Base-by-base conservation (phyloP, 2,329 filamentous ascomycete species). In the Lachnellula suecica region DNA sequence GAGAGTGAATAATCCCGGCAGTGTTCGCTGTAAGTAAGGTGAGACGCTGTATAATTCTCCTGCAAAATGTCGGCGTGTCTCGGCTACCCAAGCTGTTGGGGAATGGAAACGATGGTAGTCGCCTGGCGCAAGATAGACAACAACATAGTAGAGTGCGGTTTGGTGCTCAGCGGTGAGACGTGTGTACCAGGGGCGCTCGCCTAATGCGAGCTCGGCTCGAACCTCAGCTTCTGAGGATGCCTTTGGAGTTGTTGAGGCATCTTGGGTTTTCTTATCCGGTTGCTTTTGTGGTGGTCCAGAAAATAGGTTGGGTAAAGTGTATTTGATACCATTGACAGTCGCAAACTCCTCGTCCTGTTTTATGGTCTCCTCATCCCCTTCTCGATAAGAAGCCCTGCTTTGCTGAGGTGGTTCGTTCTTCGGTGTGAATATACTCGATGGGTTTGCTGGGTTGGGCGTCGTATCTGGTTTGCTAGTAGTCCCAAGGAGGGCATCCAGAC, bases 61-160 rank as follows among this genome's bases (percentile, higher is more conserved):
- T 0, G 94, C 92, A 68, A 99, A 99, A 74, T 99, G 94, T n/a
- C 94, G 89, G 40, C 95, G 85, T 59, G 86, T 86, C 72, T 97
- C 89, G 29, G 94, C 94, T 15, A 99, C 91, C 94, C 94, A 99
- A 62, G 90, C 88, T 2, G 91, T 87, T 0, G 94, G 94, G 1
- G 90, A 96, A 75, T 99, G 95, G 77, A 97, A 99, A 59, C 93
- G 89, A 74, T 99, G 94, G 74, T 99, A 99, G 74, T 99, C 95
- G 45, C 94, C 94, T 0, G 94, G 94, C 0, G 95, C 94, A 40
- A 99, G 84, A 73, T 99, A 99, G 66, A 99, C 85, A 58, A 99
- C 95, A 56, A 80, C 89, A 72, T 97, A 99, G 76, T 96, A 96
- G 7, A 99, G 81, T 9, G 87, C 83, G 4, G 87, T 90, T 70